A percentile compares a stretch with the other conserved stretches of the same genome.
Conservation (phyloP, 31 red algal species). For the Endocladia muricata region DNA sequence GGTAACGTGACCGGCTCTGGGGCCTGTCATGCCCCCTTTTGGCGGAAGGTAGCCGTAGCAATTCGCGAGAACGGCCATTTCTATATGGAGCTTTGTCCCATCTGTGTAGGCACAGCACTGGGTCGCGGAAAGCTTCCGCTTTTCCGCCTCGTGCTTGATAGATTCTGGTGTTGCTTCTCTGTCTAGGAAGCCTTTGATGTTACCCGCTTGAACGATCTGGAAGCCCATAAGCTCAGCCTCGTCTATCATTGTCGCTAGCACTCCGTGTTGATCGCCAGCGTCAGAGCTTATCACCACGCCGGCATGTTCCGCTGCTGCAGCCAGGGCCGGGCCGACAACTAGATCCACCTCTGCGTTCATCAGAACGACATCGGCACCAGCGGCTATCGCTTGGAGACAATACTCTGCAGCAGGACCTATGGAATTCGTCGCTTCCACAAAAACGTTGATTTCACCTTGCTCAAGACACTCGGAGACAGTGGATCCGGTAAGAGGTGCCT, state of each 20-base stretch:
- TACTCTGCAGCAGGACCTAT: too few relatives aligned
- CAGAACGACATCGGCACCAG: not conserved
- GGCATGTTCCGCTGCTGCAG: not conserved
- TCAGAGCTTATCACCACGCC: not conserved
- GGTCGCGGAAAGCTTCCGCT: not conserved
- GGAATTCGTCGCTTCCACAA: too few relatives aligned
- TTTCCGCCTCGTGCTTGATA: not conserved
- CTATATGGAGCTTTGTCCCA: constrained; percentile 8
- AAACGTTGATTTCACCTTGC: too few relatives aligned
- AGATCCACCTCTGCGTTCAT: constrained; percentile 15
- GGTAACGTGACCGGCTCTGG: not conserved
- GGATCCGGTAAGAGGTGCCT: too few relatives aligned
- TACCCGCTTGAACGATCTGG: constrained; percentile 9
- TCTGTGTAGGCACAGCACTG: constrained; percentile 15
- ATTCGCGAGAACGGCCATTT: constrained; percentile 4
- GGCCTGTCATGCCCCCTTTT: constrained; percentile 6
- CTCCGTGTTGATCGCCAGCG: constrained; percentile 11
- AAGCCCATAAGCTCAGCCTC: not conserved
- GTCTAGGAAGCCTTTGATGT: constrained; percentile 7
- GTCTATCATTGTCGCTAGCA: constrained; percentile 6
- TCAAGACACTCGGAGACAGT: too few relatives aligned
- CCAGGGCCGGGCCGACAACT: not conserved
- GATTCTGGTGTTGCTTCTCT: not conserved
- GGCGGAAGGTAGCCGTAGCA: not conserved
- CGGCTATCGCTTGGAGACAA: too few relatives aligned